Conservation (phyloP, 1,284 basidiomycete species). For the Tilletia horrida region DNA sequence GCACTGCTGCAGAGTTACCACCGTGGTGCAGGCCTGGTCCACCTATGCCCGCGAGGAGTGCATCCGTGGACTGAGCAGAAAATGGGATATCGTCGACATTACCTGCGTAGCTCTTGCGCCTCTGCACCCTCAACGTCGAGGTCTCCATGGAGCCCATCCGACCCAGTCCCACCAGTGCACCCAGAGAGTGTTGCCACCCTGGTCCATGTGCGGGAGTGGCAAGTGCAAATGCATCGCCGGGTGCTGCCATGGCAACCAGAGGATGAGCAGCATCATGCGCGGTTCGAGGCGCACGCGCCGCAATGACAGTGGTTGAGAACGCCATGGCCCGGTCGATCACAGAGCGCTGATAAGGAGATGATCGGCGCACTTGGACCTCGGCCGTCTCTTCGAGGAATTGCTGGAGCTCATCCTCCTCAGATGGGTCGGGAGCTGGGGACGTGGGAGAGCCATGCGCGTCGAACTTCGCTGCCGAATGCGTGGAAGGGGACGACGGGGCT, state of each 20-base stretch:
- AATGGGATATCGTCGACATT: neutral
- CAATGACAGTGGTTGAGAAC: slow-evolving; percentile 41
- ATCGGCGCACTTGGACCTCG: slow-evolving; percentile 44
- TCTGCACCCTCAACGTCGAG: slow-evolving; percentile 39
- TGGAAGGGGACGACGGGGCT: slow-evolving; percentile 1
- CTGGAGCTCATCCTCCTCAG: neutral
- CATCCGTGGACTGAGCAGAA: neutral
- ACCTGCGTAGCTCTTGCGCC: slow-evolving; percentile 35
- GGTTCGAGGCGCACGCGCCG: slow-evolving; percentile 35
- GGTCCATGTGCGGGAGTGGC: slow-evolving; percentile 13
- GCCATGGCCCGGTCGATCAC: slow-evolving; percentile 49
- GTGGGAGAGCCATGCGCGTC: neutral
- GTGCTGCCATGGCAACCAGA: no score
- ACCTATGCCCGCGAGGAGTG: neutral
- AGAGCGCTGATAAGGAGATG: slow-evolving; percentile 41
- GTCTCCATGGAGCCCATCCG: slow-evolving; percentile 36
- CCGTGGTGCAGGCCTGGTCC: no score
- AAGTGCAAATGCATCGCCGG: slow-evolving; percentile 1
- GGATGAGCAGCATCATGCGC: neutral
- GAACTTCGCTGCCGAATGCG: neutral
- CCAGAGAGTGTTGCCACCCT: slow-evolving; percentile 27
- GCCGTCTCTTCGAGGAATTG: slow-evolving; percentile 13
- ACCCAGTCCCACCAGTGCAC: slow-evolving; percentile 40
- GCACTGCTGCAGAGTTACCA: neutral
- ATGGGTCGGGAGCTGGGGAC: neutral